These are phyloP conservation scores for Bremia lactucae DNA, from an alignment of 352 stramenopile species.

Conservation along the genomic window DNA sequence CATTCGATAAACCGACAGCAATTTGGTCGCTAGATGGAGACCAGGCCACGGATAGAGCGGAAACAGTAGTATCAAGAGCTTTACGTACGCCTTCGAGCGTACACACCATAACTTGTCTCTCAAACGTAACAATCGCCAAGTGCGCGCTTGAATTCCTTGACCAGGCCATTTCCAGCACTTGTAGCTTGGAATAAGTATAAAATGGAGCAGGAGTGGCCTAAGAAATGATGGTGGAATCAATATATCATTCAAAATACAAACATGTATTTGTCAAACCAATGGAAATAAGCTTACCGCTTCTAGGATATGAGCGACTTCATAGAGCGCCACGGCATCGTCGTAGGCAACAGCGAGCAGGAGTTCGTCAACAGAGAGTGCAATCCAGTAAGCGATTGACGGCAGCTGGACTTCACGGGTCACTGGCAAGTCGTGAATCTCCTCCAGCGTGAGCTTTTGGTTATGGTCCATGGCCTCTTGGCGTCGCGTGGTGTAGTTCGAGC, in stretches of 20 bases:
- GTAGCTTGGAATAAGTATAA: slow-evolving; percentile 24
- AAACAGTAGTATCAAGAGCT: slow-evolving; percentile 9
- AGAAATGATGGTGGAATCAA: slow-evolving; percentile 1
- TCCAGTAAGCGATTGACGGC: slow-evolving; percentile 28
- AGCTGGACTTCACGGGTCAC: slow-evolving; percentile 27
- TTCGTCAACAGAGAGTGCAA: slow-evolving; percentile 48
- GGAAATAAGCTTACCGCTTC: slow-evolving; percentile 25
- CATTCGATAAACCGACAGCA: slow-evolving; percentile 28
- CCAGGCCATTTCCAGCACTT: slow-evolving; percentile 43
- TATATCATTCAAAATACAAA: not conserved
- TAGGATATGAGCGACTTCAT: slow-evolving; percentile 44
- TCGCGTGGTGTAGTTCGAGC: slow-evolving; percentile 32
- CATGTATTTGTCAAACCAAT: not conserved
- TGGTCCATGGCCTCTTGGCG: slow-evolving; percentile 44
- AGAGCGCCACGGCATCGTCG: slow-evolving; percentile 33
- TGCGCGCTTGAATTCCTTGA: slow-evolving; percentile 16
- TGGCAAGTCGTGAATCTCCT: slow-evolving; percentile 32
- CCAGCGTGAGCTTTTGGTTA: slow-evolving; percentile 34
- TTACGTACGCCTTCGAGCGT: slow-evolving; percentile 17
- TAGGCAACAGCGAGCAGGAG: slow-evolving; percentile 40
- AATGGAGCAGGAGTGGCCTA: slow-evolving; percentile 27
- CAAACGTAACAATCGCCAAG: slow-evolving; percentile 33
- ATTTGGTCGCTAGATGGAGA: slow-evolving; percentile 33
- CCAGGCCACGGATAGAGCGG: slow-evolving; percentile 35
- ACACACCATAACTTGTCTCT: slow-evolving; percentile 34